Evolutionary conservation across 192 early-diverging fungal genomes (phyloP).

Genomic region (Backusella circina): DNA sequence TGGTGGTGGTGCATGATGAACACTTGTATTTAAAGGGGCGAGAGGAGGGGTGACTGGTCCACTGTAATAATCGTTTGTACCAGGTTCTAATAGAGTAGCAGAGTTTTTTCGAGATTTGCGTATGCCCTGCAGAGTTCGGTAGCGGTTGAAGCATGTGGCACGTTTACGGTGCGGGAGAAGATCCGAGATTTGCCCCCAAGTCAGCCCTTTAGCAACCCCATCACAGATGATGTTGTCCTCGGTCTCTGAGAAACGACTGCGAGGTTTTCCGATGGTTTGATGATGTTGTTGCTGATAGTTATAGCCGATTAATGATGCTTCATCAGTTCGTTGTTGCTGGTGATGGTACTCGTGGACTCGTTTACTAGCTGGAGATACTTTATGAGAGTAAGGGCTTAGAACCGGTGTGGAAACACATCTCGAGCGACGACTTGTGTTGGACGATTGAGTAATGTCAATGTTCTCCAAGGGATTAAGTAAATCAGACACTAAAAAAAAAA

Average conservation of each 20-base stretch:
- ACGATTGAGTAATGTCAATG: not conserved
- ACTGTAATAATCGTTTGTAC: not conserved
- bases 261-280: constrained; percentile 19
- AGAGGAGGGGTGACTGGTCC: not conserved
- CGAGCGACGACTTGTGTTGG: not conserved
- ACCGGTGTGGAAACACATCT: not conserved
- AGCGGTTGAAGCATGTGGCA: constrained; percentile 37
- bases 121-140: constrained; percentile 32
- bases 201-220: constrained; percentile 32
- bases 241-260: constrained; percentile 28
- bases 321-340: not conserved
- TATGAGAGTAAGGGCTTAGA: not conserved
- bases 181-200: constrained; percentile 35
- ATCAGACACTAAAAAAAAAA: constrained; percentile 1
- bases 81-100: not conserved
- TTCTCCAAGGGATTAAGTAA: constrained; percentile 1
- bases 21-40: not conserved
- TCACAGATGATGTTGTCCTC: constrained; percentile 34
- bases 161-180: constrained; percentile 35
- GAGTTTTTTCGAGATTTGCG: constrained; percentile 29
- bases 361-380: not conserved
- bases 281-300: not conserved
- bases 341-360: not conserved
- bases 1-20: not conserved
- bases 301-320: not conserved